These are phyloP conservation scores for Neurospora sp. DNA, from an alignment of 495 filamentous ascomycete species.

Conservation along the genomic window DNA sequence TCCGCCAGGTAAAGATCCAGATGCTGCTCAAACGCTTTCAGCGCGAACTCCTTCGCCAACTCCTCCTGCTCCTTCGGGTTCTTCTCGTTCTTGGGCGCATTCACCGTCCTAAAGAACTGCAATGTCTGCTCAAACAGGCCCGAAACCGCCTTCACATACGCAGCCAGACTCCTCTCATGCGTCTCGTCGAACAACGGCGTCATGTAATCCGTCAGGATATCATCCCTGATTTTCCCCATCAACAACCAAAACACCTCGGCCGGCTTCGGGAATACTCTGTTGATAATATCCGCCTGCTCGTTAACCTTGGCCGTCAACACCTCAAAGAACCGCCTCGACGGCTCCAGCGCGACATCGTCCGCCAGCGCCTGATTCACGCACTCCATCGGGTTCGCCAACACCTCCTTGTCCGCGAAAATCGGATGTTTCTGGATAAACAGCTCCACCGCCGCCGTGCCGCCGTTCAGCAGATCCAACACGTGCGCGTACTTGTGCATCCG, in stretches of 20 bases:
- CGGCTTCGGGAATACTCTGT: constrained; percentile 73
- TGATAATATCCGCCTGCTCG: constrained; percentile 74
- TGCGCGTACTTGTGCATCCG: constrained; percentile 82
- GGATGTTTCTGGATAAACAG: constrained; percentile 82
- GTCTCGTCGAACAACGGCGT: constrained; percentile 84
- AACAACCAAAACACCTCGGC: constrained; percentile 66
- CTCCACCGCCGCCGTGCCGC: constrained; percentile 66
- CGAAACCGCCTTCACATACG: constrained; percentile 79
- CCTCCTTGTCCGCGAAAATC: constrained; percentile 60
- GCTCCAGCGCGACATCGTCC: constrained; percentile 58
- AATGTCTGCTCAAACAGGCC: constrained; percentile 77
- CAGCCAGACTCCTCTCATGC: constrained; percentile 61
- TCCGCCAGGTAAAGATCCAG: constrained; percentile 89
- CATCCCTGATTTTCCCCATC: constrained; percentile 71
- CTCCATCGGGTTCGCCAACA: constrained; percentile 68
- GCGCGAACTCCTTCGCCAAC: constrained; percentile 50
- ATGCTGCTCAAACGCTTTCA: constrained; percentile 77
- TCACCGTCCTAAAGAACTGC: constrained; percentile 59
- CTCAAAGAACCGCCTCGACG: constrained; percentile 74
- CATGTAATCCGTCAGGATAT: constrained; percentile 78
- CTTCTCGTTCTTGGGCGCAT: constrained; percentile 35
- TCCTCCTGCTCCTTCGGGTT: constrained; percentile 18
- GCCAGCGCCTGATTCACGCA: constrained; percentile 60
- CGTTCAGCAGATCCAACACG: constrained; percentile 74
- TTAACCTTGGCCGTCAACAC: constrained; percentile 62